Percentiles rank a stretch among this genome's conserved stretches.
Evolutionary conservation across 495 filamentous ascomycete species (phyloP).

Genomic region (Cetradonia linearis): DNA sequence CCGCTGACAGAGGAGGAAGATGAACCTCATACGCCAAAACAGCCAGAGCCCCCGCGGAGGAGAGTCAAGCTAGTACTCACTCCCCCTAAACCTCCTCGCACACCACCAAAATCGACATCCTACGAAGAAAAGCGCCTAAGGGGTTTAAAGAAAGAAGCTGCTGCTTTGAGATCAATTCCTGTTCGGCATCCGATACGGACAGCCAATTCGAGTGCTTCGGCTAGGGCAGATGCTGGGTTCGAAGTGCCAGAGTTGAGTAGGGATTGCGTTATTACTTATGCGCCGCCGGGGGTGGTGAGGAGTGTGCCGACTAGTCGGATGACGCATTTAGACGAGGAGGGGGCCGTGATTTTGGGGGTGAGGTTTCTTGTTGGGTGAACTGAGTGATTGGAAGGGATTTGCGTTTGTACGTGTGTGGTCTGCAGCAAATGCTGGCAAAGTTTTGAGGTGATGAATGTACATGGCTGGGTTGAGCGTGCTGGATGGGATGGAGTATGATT

Average conservation of each 20-base stretch:
- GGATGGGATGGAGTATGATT: not conserved
- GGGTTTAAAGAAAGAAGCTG: not conserved
- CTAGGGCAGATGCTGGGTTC: conserved; percentile 21
- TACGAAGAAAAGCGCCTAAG: not conserved
- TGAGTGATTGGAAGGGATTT: too few species aligned
- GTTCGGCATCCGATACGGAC: not conserved
- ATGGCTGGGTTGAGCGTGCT: not conserved
- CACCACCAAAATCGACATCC: not conserved
- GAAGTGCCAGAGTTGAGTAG: conserved; percentile 24
- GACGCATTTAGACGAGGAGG: conserved; percentile 30
- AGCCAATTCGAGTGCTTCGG: too few species aligned
- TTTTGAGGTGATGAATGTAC: not conserved
- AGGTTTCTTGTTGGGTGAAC: conserved; percentile 32
- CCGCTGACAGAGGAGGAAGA: not conserved
- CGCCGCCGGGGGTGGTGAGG: conserved; percentile 24
- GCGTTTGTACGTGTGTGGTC: too few species aligned
- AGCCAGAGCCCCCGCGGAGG: too few species aligned
- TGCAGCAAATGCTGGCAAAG: not conserved
- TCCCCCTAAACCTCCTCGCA: not conserved
- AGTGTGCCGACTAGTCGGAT: conserved; percentile 27
- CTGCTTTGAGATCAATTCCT: too few species aligned
- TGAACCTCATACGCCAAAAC: not conserved
- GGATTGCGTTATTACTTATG: conserved; percentile 31
- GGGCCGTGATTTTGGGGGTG: conserved; percentile 31
- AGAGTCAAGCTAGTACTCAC: not conserved